Conservation (phyloP, 352 stramenopile genomes). For the Poterioochromonas sp. region DNA sequence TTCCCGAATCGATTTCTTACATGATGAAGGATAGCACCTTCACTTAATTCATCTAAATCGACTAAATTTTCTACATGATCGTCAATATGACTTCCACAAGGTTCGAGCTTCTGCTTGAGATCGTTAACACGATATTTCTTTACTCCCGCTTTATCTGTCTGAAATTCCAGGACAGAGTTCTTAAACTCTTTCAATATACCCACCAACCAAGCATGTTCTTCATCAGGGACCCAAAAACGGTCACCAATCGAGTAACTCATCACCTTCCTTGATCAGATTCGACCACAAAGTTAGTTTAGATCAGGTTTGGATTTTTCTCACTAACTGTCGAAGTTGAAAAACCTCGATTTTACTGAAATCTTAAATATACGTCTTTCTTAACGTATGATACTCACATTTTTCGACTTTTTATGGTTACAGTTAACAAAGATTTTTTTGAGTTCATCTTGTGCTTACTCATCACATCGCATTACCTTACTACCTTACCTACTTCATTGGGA, state of each 20-base stretch:
- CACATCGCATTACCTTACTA: no score
- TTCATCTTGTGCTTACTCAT: no score
- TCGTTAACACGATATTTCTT: not conserved
- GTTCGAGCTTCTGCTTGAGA: not conserved
- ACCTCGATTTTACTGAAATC: no score
- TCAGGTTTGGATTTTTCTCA: no score
- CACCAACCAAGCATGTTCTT: slow-evolving; percentile 26
- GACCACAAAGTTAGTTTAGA: no score
- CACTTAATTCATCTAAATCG: slow-evolving; percentile 52
- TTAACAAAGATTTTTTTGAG: no score
- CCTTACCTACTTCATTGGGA: no score
- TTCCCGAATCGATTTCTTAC: slow-evolving; percentile 80
- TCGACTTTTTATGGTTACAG: no score
- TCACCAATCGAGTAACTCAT: slow-evolving; percentile 6
- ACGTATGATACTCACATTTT: no score
- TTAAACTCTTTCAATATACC: not conserved
- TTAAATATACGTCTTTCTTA: no score
- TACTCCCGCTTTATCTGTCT: not conserved
- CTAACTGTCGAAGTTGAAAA: no score
- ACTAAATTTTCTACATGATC: slow-evolving; percentile 52
- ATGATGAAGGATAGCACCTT: slow-evolving; percentile 57
- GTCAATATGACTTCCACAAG: slow-evolving; percentile 36
- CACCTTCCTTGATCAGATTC: no score
- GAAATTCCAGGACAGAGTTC: not conserved
- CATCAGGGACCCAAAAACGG: slow-evolving; percentile 11